Conservation (phyloP, 345 rosid species). For the Combretum micranthum region DNA sequence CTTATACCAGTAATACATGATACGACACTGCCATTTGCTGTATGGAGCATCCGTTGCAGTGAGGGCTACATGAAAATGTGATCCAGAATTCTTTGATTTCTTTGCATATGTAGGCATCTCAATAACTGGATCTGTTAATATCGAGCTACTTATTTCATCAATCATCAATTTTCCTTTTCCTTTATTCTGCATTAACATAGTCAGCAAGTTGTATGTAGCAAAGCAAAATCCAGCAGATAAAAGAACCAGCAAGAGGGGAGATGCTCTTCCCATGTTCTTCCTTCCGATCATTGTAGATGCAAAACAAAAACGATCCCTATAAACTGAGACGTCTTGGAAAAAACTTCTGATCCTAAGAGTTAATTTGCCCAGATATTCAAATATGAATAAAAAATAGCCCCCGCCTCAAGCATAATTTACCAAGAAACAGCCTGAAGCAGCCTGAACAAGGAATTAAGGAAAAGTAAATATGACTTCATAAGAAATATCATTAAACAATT, state of each 20-base stretch:
- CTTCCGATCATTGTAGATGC: conserved; percentile 20
- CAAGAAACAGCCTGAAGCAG: no score
- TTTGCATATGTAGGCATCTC: conserved; percentile 51
- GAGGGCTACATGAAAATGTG: conserved; percentile 73
- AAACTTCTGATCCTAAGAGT: no score
- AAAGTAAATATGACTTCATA: no score
- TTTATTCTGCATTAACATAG: conserved; percentile 41
- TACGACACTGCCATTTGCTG: conserved; percentile 95
- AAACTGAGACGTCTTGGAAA: background rate
- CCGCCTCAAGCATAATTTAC: no score
- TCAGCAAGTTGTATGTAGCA: conserved; percentile 70
- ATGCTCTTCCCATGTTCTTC: conserved; percentile 48
- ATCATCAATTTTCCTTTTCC: conserved; percentile 21
- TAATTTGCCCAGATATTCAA: no score
- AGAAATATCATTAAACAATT: no score
- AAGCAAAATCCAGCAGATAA: conserved; percentile 65
- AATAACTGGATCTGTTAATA: conserved; percentile 55
- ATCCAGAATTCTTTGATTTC: conserved; percentile 28
- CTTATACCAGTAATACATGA: conserved; percentile 94
- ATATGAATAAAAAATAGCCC: no score
- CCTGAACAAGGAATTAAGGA: no score
- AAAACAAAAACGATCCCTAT: conserved; percentile 6
- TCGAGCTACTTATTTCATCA: conserved; percentile 22
- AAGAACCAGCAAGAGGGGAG: conserved; percentile 48
- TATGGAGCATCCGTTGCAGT: conserved; percentile 88